These are phyloP conservation scores for Fusarium citri DNA, from an alignment of 2,329 filamentous ascomycete genomes.

Conservation along the genomic window DNA sequence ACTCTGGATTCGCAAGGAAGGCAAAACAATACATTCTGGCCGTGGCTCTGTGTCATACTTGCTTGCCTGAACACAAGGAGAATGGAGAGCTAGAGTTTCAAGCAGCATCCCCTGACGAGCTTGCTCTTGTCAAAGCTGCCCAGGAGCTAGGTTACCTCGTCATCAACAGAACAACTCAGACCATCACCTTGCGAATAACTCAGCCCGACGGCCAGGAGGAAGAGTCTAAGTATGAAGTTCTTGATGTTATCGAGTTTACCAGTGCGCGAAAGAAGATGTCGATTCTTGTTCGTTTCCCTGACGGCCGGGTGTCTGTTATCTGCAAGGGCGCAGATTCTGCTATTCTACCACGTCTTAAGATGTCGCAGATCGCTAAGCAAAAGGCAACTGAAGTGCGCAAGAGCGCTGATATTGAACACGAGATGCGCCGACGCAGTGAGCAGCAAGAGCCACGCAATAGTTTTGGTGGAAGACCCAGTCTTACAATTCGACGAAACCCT, in stretches of 20 bases:
- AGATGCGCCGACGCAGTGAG: slow-evolving; percentile 66
- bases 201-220: slow-evolving; percentile 53
- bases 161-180: slow-evolving; percentile 77
- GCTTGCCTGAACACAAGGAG: slow-evolving; percentile 78
- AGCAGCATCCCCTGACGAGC: slow-evolving; percentile 89
- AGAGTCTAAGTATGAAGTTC: slow-evolving; percentile 77
- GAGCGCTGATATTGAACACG: slow-evolving; percentile 69
- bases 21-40: slow-evolving; percentile 85
- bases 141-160: slow-evolving; percentile 86
- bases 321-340: slow-evolving; percentile 92
- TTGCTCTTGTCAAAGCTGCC: slow-evolving; percentile 86
- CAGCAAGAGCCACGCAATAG: slow-evolving; percentile 66
- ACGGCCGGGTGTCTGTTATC: slow-evolving; percentile 82
- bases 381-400: slow-evolving; percentile 76
- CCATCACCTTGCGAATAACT: slow-evolving; percentile 66
- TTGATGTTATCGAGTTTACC: slow-evolving; percentile 92
- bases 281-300: slow-evolving; percentile 85
- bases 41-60: slow-evolving; percentile 90
- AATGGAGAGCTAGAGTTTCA: slow-evolving; percentile 83
- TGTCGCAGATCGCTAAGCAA: slow-evolving; percentile 78
- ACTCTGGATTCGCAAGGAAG: slow-evolving; percentile 81
- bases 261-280: slow-evolving; percentile 93
- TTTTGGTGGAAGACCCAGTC: slow-evolving; percentile 65
- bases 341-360: slow-evolving; percentile 80
- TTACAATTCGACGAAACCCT: slow-evolving; percentile 61